Evolutionary conservation across 2,329 filamentous ascomycete species (phyloP).

Genomic region (Trichophyton benhamiae): DNA sequence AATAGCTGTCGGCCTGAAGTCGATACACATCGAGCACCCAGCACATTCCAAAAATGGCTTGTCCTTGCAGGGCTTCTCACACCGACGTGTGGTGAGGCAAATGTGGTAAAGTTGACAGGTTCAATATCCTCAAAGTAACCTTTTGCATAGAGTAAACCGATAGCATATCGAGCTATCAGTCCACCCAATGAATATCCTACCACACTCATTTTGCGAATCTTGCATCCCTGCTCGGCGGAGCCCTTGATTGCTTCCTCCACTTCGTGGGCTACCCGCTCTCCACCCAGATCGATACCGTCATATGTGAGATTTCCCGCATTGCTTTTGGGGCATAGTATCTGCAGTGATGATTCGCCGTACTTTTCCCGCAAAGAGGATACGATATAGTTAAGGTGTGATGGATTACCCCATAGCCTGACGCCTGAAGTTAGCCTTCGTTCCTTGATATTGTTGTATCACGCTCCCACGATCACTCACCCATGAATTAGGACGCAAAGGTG

Average conservation of each 20-base stretch:
- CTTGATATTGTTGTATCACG: not conserved
- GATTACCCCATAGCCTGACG: constrained; percentile 48
- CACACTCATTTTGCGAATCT: constrained; percentile 70
- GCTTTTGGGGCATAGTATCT: constrained; percentile 44
- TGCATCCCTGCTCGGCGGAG: constrained; percentile 49
- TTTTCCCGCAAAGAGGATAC: constrained; percentile 40
- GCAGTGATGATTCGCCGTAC: constrained; percentile 36
- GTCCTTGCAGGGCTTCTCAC: constrained; percentile 58
- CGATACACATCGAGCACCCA: constrained; percentile 70
- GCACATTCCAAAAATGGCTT: constrained; percentile 63
- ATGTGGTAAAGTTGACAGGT: constrained; percentile 89
- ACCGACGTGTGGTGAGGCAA: constrained; percentile 75
- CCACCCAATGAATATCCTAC: constrained; percentile 86
- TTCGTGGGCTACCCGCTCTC: constrained; percentile 52
- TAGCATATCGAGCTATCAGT: constrained; percentile 70
- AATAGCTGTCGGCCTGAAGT: constrained; percentile 80
- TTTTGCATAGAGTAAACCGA: constrained; percentile 70
- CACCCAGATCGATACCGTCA: constrained; percentile 57
- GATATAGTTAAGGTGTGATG: constrained; percentile 45
- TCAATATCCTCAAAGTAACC: constrained; percentile 67
- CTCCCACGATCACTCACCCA: constrained; percentile 34
- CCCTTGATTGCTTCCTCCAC: constrained; percentile 47
- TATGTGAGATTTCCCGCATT: constrained; percentile 50
- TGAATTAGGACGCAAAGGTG: constrained; percentile 53
- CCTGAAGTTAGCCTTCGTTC: constrained; percentile 2